Base-by-base conservation (phyloP, 1,139 yeast genomes). In the Kodamaea arcana region DNA sequence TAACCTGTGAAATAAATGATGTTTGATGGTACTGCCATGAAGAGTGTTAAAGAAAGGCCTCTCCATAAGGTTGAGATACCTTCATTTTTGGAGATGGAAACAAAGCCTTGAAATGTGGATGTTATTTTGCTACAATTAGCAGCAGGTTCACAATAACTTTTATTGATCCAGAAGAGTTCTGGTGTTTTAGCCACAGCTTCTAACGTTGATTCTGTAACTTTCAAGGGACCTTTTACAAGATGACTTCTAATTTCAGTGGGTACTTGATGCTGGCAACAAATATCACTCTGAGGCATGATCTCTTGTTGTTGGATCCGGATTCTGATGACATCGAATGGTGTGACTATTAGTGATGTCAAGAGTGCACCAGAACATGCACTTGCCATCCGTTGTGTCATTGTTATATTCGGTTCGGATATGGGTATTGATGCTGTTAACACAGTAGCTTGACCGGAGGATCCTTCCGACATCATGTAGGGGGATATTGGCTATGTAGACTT, bases 1-100 rank as follows among this genome's bases (percentile, higher is more conserved):
- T 92, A 92, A 0, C 97, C 96, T 3, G 95, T 84, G 60, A 88
- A 92, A 54, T 92, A 94, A 6, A 92, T 92, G 38, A 92, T 85
- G 50, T 90, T 92, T 1, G 97, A 77, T 0, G 99, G 99, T 0
- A 90, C 67, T 0, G 97, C 87, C 95, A 92, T 94, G 15, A 87
- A 45, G 20, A 92, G 61, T 0, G 95, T 87, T 20, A 92, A 59
- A 0, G 94, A 76, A 24, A 94, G 71, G 0, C 98, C 98, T 33
- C 98, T 65, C 94, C 97, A 92, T 15, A 94, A 65, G 0, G 96
- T 82, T 1, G 70, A 39, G 0, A 78, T 24, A 0, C 98, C 98
- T 58, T 92, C 98, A 29, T 74, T 67, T 22, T 69, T 63, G 2
- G 80, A 69, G 21, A 90, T 87, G 35, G 75, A 73, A 4, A 62